Conservation (phyloP, 495 filamentous ascomycete genomes). For the Tuber magnatum region DNA sequence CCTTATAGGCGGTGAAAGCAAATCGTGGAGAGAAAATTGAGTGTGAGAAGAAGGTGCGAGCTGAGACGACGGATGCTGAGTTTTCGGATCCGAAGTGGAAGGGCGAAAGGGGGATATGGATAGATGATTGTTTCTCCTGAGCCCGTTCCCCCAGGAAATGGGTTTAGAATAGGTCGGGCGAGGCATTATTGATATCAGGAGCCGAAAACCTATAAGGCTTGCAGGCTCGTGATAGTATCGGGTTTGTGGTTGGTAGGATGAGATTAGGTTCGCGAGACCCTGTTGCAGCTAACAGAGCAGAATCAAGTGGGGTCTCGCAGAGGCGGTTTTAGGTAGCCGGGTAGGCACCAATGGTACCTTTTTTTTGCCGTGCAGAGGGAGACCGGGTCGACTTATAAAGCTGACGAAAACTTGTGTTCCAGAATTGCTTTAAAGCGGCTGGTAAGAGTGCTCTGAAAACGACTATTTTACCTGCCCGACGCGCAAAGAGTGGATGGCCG, state of each 20-base stretch:
- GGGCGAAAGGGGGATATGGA: background rate
- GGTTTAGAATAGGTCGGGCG: background rate
- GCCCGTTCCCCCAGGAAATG: background rate
- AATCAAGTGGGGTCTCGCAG: background rate
- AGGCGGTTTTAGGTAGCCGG: background rate
- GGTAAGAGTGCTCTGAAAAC: background rate
- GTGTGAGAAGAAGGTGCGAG: background rate
- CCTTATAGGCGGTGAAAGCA: constrained; percentile 27
- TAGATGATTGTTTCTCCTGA: background rate
- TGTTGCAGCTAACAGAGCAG: background rate
- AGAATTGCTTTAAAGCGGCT: background rate
- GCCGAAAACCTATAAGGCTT: background rate
- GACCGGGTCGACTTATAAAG: background rate
- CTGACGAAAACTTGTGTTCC: background rate
- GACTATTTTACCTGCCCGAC: background rate
- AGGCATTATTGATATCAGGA: background rate
- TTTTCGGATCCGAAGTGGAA: background rate
- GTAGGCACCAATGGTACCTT: background rate
- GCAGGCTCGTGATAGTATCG: background rate
- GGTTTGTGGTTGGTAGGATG: background rate
- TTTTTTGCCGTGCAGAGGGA: background rate
- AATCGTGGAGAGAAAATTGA: constrained; percentile 9
- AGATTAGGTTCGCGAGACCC: background rate
- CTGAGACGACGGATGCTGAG: background rate
- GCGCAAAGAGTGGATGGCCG: background rate